Conservation (phyloP, 116 monocot species). For the Papilionanthe hybrid region DNA sequence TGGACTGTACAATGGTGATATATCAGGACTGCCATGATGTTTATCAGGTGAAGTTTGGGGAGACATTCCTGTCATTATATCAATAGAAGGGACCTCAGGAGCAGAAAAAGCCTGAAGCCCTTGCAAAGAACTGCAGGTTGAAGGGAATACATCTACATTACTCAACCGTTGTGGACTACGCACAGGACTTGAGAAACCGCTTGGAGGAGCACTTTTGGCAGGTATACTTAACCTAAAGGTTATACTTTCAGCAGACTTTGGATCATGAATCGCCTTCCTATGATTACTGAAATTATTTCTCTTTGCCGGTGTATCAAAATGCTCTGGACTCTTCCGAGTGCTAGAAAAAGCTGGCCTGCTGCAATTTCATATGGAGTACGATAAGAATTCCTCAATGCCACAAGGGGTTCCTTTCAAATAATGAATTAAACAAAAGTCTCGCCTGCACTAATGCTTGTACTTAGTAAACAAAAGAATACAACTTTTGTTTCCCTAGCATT, state of each 20-base stretch:
- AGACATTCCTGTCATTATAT: conserved; percentile 28
- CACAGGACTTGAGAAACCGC: conserved; percentile 64
- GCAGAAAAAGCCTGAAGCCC: conserved; percentile 54
- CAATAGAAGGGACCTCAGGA: conserved; percentile 41
- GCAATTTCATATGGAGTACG: conserved; percentile 9
- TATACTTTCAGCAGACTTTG: conserved; percentile 26
- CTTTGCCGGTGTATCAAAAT: conserved; percentile 10
- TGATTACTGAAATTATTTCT: conserved; percentile 20
- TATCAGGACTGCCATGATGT: conserved; percentile 36
- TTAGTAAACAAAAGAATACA: background rate
- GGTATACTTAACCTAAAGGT: conserved; percentile 51
- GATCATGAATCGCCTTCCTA: conserved; percentile 30
- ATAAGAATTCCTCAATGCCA: background rate
- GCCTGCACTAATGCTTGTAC: background rate
- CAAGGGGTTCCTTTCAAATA: background rate
- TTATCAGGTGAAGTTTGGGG: conserved; percentile 36
- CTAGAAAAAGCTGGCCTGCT: conserved; percentile 27
- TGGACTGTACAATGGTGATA: conserved; percentile 38
- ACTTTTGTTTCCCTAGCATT: background rate
- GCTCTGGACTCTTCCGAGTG: conserved; percentile 34
- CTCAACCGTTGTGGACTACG: conserved; percentile 59
- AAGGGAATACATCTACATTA: conserved; percentile 38
- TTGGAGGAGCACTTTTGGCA: conserved; percentile 69
- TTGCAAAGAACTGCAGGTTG: conserved; percentile 20
- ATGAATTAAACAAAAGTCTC: background rate